phyloP scores from a whole-genome alignment of 2,329 filamentous ascomycete species.

The Endothia cerciana region DNA sequence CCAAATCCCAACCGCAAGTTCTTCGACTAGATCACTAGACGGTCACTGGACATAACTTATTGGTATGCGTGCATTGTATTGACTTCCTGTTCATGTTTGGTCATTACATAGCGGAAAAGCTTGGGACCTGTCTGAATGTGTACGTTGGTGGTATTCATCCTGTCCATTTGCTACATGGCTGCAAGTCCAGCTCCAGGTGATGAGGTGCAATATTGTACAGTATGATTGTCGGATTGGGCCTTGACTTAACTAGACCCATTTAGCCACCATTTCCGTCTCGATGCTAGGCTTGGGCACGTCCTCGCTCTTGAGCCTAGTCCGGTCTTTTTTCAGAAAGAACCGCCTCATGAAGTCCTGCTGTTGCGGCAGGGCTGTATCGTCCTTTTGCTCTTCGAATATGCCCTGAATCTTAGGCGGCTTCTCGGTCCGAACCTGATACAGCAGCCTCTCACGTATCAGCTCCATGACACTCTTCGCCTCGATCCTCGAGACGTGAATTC shows the following conservation, averaged over 20 bases:
- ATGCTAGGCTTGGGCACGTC: conserved; percentile 1
- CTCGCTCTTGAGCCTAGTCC: conserved; percentile 17
- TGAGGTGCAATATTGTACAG: neutral
- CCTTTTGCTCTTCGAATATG: conserved; percentile 42
- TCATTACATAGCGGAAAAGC: conserved; percentile 20
- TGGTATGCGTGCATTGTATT: conserved; percentile 21
- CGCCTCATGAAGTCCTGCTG: conserved; percentile 56
- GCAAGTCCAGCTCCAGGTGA: conserved; percentile 1
- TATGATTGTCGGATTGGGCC: neutral
- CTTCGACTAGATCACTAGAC: conserved; percentile 67
- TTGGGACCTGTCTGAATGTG: neutral
- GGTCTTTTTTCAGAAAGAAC: conserved; percentile 45
- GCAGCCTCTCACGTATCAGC: conserved; percentile 72
- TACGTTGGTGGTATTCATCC: conserved; percentile 1
- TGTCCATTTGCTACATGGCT: conserved; percentile 3
- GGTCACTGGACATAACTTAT: conserved; percentile 30
- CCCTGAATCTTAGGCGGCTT: conserved; percentile 57
- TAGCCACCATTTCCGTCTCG: neutral
- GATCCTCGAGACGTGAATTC: conserved; percentile 67
- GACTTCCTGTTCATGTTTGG: conserved; percentile 20
- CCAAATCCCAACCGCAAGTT: conserved; percentile 96
- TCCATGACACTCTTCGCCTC: conserved; percentile 79
- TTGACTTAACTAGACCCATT: neutral
- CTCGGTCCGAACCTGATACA: conserved; percentile 71
- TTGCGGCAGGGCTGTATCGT: conserved; percentile 45